Evolutionary conservation across 352 stramenopile genomes (phyloP).

Genomic region (Saprolegnia parasitica): DNA sequence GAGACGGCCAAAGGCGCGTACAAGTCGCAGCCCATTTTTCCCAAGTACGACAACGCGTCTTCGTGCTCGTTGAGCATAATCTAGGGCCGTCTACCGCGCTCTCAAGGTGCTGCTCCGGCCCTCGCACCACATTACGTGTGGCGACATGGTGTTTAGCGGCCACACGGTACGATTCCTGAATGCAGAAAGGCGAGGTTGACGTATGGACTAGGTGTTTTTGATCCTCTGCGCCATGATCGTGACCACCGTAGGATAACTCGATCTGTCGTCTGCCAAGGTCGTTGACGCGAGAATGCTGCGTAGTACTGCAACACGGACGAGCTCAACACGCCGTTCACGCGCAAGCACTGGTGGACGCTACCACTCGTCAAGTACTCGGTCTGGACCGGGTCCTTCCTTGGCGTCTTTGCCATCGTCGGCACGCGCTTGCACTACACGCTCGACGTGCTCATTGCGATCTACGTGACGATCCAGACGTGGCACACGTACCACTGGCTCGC

Average conservation of each 20-base stretch:
- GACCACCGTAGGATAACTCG: conserved; percentile 45
- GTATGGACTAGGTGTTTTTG: conserved; percentile 46
- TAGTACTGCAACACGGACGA: conserved; percentile 75
- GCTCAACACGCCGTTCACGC: conserved; percentile 83
- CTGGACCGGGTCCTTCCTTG: conserved; percentile 54
- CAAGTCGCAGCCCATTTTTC: conserved; percentile 84
- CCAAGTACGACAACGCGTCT: conserved; percentile 46
- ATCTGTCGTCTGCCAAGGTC: background rate
- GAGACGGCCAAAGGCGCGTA: conserved; percentile 55
- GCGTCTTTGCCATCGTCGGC: conserved; percentile 79
- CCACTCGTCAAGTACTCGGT: conserved; percentile 81
- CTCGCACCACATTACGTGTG: conserved; percentile 83
- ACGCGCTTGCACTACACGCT: conserved; percentile 85
- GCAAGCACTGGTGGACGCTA: conserved; percentile 59
- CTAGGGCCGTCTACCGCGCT: conserved; percentile 66
- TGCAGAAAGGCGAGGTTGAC: background rate
- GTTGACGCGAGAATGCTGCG: conserved; percentile 5
- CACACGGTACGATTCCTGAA: conserved; percentile 45
- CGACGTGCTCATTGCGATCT: conserved; percentile 82
- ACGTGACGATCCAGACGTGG: conserved; percentile 82
- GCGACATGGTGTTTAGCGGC: conserved; percentile 87
- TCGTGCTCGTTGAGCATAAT: background rate
- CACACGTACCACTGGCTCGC: conserved; percentile 81
- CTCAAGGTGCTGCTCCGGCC: conserved; percentile 79
- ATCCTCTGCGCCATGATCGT: conserved; percentile 80